Evolutionary conservation across 2,329 filamentous ascomycete species (phyloP), one percentile per base, ranked within the genome.

Genomic region (Pleomassaria siparia): DNA sequence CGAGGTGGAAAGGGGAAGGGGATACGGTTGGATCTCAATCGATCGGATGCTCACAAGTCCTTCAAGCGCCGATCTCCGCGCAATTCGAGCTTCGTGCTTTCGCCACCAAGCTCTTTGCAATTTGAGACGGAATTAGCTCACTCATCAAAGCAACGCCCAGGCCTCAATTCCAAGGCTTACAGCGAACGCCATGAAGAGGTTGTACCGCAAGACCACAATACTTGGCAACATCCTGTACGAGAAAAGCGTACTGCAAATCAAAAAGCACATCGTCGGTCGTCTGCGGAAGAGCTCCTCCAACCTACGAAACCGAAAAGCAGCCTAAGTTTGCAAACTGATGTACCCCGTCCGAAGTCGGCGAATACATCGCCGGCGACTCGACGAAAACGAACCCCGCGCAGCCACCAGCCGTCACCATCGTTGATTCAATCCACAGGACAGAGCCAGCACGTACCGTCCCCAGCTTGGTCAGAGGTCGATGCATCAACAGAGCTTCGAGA

Each of bases 31-130:
- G 44, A 59, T 20, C 57, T 64, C 4, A 59, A 54, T 33, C 55
- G 62, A 7, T 58, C 59, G 2, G 59, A 61, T 46, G 62, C 59
- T 4, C 54, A 53, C 9, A 66, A 63, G 33, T 66, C 63, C 15
- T 29, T 61, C 35, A 64, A 54, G 30, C 50, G 51, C 20, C 51
- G 42, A 5, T 56, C 51, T 9, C 49, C 44, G 8, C 36, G 44
- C 3, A 43, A 22, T 21, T 51, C 54, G 5, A n/a, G 39, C 30
- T 18, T 49, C 45, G n/a, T 16, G 40, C 32, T 9, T 35, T 43
- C 8, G 18, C 25, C 13, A 10, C 28, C 7, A n/a, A 18, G 18
- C 22, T 32, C 24, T 29, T 26, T 13, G 22, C 26, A 2, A 15
- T 37, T 20, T 24, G 30, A 8, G 16, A 3, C 10, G 12, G 15